Percentiles rank a stretch among this genome's conserved stretches.
These are phyloP conservation scores for Orbilia javanica DNA, from an alignment of 2,329 filamentous ascomycete species.

Conservation along the genomic window DNA sequence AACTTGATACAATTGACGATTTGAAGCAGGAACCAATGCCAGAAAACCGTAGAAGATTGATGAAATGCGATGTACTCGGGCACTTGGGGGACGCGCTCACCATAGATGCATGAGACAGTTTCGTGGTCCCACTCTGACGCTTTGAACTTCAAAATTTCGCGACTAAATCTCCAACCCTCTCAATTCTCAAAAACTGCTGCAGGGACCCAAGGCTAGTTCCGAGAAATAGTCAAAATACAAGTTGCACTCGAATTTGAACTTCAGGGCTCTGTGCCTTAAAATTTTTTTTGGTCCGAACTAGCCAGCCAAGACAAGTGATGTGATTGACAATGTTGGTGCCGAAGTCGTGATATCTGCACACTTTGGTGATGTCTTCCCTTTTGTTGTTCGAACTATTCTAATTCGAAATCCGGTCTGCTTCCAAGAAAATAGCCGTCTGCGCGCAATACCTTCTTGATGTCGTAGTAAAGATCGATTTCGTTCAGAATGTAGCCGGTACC, in stretches of 20 bases:
- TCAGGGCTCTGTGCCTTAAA: background rate
- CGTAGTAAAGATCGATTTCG: constrained; percentile 3
- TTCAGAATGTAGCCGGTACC: constrained; percentile 35
- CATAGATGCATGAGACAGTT: constrained; percentile 44
- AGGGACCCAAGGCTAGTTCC: constrained; percentile 9
- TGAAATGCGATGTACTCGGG: constrained; percentile 6
- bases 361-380: constrained; percentile 9
- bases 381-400: background rate
- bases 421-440: constrained; percentile 12
- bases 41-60: constrained; percentile 43
- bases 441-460: constrained; percentile 10
- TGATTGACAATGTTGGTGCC: constrained; percentile 23
- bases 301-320: constrained; percentile 2
- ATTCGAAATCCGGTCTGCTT: background rate
- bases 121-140: constrained; percentile 40
- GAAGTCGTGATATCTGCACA: constrained; percentile 13
- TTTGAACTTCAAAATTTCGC: constrained; percentile 22
- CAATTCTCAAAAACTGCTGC: constrained; percentile 2
- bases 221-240: constrained; percentile 32
- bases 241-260: background rate
- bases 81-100: constrained; percentile 29
- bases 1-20: constrained; percentile 50
- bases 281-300: background rate
- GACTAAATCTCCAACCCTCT: constrained; percentile 9
- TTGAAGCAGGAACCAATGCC: constrained; percentile 41